Evolutionary conservation across 306 rosid species (phyloP).

Genomic region (Cyamopsis tetragonoloba): DNA sequence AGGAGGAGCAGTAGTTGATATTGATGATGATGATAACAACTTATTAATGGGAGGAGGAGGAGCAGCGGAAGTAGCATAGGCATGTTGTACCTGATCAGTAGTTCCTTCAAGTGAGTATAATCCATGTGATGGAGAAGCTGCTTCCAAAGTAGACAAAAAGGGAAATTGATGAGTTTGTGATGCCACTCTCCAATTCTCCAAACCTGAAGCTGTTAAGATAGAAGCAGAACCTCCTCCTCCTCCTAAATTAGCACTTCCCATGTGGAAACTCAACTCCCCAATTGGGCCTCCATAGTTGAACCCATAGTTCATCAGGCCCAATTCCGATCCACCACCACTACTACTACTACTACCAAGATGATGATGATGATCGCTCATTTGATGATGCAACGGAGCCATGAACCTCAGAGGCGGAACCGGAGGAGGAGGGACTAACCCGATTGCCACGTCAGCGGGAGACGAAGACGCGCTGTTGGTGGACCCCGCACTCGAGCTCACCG

Average conservation of each 20-base stretch:
- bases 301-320: constrained; percentile 63
- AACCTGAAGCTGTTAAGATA: constrained; percentile 27
- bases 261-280: constrained; percentile 61
- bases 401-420: constrained; percentile 45
- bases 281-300: constrained; percentile 37
- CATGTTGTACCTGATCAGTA: too few relatives aligned
- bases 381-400: constrained; percentile 58
- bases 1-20: too few relatives aligned
- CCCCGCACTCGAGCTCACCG: constrained; percentile 46
- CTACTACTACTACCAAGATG: constrained; percentile 15
- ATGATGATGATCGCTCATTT: constrained; percentile 36
- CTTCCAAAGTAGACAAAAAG: constrained; percentile 52
- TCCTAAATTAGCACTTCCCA: constrained; percentile 43
- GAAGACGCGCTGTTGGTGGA: constrained; percentile 42
- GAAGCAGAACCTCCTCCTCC: constrained; percentile 25
- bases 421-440: constrained; percentile 28
- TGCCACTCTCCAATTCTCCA: constrained; percentile 58
- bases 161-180: constrained; percentile 66
- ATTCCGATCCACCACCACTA: constrained; percentile 34
- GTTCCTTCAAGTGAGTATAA: constrained; percentile 43
- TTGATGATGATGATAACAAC: too few relatives aligned
- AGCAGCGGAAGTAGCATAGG: too few relatives aligned
- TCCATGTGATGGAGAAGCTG: constrained; percentile 38
- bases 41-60: too few relatives aligned
- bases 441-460: constrained; percentile 30